Evolutionary conservation across 352 stramenopile species (phyloP), one percentile per base, ranked within the genome.

Genomic region (Globisporangium megalacanthum): DNA sequence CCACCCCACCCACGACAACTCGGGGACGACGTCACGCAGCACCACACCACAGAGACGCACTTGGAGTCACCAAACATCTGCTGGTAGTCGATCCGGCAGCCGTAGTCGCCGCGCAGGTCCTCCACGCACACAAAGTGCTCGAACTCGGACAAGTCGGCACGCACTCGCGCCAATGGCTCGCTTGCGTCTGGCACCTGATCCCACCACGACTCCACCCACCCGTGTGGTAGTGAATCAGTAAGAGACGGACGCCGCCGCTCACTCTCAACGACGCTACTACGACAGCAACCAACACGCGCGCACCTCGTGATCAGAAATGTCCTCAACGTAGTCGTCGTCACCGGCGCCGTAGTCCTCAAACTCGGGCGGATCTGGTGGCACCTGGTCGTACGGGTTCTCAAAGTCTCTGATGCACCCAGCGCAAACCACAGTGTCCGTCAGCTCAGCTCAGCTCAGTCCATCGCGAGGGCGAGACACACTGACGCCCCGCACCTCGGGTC

Each of bases 231-330:
- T n/a, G n/a, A n/a, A 8, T 52, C 29, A 45, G 25, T 6, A n/a
- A 11, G 11, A 19, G 6, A 22, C 20, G 13, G 20, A n/a, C n/a
- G n/a, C n/a, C n/a, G n/a, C 11, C 29, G 33, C 4, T 8, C 6
- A 31, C 9, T 11, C 37, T 42, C 15, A 25, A 33, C 15, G 19
- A 39, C 22, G 25, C n/a, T 19, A 53, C 15, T 19, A n/a, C 20
- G 7, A 31, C 49, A 31, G n/a, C n/a, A n/a, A n/a, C n/a, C n/a
- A n/a, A 46, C 14, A 6, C 42, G 33, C 29, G 19, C 25, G 22
- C 31, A 89, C 77, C 74, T 89, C 77, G 44, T 82, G 68, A 59
- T 89, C 79, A 13, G 77, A 86, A 6, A 89, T 86, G 19, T 89
- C 75, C 63, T 89, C 79, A 15, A 80, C 53, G 22, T 69, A 71